Conservation (phyloP, 2,329 filamentous ascomycete genomes). For the Triangularia verruculosa region DNA sequence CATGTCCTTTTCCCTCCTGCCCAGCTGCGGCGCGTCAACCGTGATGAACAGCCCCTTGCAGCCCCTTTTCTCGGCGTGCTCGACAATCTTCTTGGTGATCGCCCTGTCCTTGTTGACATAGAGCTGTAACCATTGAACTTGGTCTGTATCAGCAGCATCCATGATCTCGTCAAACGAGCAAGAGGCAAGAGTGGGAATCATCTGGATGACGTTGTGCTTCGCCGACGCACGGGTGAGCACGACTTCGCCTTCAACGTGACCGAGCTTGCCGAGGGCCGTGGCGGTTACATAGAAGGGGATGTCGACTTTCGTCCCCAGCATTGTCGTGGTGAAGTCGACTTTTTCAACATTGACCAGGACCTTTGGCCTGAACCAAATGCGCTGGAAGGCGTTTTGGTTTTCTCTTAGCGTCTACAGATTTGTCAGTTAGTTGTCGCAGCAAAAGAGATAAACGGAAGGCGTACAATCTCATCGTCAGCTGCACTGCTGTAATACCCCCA, state of each 20-base stretch:
- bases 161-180: slow-evolving; percentile 98
- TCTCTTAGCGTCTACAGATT: slow-evolving; percentile 71
- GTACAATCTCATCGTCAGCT: slow-evolving; percentile 75
- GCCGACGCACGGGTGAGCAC: slow-evolving; percentile 79
- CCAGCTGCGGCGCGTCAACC: slow-evolving; percentile 93
- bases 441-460: neutral
- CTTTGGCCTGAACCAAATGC: slow-evolving; percentile 92
- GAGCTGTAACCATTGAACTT: slow-evolving; percentile 94
- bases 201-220: slow-evolving; percentile 90
- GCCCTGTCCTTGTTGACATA: slow-evolving; percentile 95
- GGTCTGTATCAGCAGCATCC: slow-evolving; percentile 74
- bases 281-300: slow-evolving; percentile 97
- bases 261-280: slow-evolving; percentile 91
- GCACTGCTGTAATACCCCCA: slow-evolving; percentile 98
- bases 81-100: slow-evolving; percentile 85
- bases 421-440: slow-evolving; percentile 2
- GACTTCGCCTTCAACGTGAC: slow-evolving; percentile 90
- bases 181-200: slow-evolving; percentile 96
- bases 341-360: slow-evolving; percentile 86
- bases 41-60: slow-evolving; percentile 98
- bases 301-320: slow-evolving; percentile 81
- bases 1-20: slow-evolving; percentile 97
- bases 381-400: slow-evolving; percentile 94
- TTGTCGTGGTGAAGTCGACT: slow-evolving; percentile 83
- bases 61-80: slow-evolving; percentile 86